Percentiles rank a stretch among this genome's conserved stretches.
Evolutionary conservation across 2,329 filamentous ascomycete species (phyloP).

Genomic region (Xylariaceae sp.): DNA sequence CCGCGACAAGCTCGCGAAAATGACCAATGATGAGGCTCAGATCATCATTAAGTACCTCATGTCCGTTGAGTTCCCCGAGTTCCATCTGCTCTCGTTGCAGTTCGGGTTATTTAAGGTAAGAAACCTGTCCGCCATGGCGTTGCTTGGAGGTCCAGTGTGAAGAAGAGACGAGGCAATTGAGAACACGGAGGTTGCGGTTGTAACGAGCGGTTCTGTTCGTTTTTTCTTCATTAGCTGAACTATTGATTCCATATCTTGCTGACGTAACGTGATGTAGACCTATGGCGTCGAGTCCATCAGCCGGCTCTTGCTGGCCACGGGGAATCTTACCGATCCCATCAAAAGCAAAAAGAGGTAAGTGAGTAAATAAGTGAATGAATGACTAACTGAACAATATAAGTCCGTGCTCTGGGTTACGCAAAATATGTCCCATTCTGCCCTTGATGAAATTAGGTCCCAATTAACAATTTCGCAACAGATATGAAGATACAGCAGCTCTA

Average conservation of each 20-base stretch:
- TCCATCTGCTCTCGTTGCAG: conserved; percentile 24
- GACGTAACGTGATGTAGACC: conserved; percentile 25
- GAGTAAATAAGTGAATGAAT: background rate
- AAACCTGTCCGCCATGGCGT: too few relatives aligned
- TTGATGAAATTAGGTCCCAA: too few relatives aligned
- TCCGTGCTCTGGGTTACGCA: background rate
- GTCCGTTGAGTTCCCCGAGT: conserved; percentile 27
- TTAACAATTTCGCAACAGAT: conserved; percentile 17
- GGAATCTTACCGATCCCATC: conserved; percentile 30
- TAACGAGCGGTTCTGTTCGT: conserved; percentile 1
- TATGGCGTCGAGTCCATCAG: conserved; percentile 32
- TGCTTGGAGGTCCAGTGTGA: too few relatives aligned
- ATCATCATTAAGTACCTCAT: conserved; percentile 25
- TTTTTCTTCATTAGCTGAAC: too few relatives aligned
- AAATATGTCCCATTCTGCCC: too few relatives aligned
- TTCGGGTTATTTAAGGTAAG: conserved; percentile 33
- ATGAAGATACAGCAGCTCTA: conserved; percentile 30
- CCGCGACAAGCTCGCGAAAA: conserved; percentile 25
- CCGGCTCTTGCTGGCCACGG: conserved; percentile 27
- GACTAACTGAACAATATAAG: background rate
- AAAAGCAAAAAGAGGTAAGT: conserved; percentile 30
- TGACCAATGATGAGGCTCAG: conserved; percentile 32
- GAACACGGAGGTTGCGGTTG: too few relatives aligned
- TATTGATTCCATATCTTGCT: too few relatives aligned
- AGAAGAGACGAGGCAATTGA: background rate